Percentiles rank a stretch among this genome's conserved stretches.
phyloP scores from a whole-genome alignment of 345 rosid genomes.

The Hirschfeldia incana region DNA sequence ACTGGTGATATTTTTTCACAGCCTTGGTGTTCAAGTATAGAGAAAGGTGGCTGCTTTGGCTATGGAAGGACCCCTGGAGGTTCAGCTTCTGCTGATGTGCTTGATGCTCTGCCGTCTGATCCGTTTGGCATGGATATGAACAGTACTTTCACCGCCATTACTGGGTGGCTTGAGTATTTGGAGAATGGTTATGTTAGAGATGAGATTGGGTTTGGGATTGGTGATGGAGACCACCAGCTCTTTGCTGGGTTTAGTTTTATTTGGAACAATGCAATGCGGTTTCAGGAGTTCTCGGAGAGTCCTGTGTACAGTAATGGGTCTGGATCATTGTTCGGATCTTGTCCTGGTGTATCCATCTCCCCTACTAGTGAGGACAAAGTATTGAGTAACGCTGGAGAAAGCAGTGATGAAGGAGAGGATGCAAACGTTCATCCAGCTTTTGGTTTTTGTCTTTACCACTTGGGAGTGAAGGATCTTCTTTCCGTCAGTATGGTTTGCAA shows the following conservation, averaged over 20 bases:
- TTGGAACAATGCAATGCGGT: slow-evolving; percentile 78
- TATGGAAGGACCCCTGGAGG: slow-evolving; percentile 41
- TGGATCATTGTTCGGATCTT: slow-evolving; percentile 34
- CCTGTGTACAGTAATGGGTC: slow-evolving; percentile 11
- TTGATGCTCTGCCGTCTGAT: slow-evolving; percentile 89
- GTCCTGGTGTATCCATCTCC: slow-evolving; percentile 26
- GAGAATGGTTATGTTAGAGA: slow-evolving; percentile 58
- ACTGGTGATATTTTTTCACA: not conserved
- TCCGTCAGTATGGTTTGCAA: slow-evolving; percentile 66
- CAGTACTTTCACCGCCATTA: slow-evolving; percentile 73
- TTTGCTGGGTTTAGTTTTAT: slow-evolving; percentile 77
- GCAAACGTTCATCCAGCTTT: slow-evolving; percentile 61
- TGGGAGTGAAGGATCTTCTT: slow-evolving; percentile 77
- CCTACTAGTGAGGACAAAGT: slow-evolving; percentile 43
- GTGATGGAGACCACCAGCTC: slow-evolving; percentile 55
- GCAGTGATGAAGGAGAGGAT: slow-evolving; percentile 39
- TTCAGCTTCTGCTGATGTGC: slow-evolving; percentile 65
- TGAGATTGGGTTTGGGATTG: slow-evolving; percentile 36
- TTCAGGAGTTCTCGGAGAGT: slow-evolving; percentile 51
- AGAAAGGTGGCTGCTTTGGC: not conserved
- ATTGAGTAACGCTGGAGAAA: slow-evolving; percentile 33
- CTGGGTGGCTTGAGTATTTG: slow-evolving; percentile 89
- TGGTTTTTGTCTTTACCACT: slow-evolving; percentile 55
- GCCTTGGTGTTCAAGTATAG: slow-evolving; percentile 38
- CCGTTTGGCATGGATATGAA: slow-evolving; percentile 85